Conservation (phyloP, 1,139 yeast genomes). For the Yamadazyma membranifaciens region DNA sequence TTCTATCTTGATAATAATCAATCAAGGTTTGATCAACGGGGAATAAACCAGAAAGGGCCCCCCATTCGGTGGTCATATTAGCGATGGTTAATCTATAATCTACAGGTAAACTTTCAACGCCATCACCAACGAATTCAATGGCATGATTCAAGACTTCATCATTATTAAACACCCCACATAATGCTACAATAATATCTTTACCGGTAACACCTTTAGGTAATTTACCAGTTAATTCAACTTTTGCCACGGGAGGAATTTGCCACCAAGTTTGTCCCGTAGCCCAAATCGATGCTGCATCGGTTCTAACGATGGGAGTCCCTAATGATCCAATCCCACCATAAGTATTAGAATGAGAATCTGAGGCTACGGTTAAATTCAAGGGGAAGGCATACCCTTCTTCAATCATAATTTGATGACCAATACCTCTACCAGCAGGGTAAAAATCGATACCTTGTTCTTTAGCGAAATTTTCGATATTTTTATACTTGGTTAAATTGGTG, state of each 20-base stretch:
- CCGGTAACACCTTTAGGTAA: conserved; percentile 90
- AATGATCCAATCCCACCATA: conserved; percentile 96
- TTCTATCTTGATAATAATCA: conserved; percentile 72
- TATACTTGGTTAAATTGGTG: conserved; percentile 82
- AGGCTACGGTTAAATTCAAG: conserved; percentile 87
- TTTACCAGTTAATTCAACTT: conserved; percentile 79
- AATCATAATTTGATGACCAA: conserved; percentile 98
- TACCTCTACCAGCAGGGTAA: conserved; percentile 98
- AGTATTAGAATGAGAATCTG: conserved; percentile 96
- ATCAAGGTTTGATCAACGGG: conserved; percentile 83
- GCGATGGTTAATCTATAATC: conserved; percentile 96
- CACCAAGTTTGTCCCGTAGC: conserved; percentile 99
- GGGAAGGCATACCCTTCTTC: conserved; percentile 99
- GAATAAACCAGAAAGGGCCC: conserved; percentile 94
- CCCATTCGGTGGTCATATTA: conserved; percentile 99
- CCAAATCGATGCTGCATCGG: conserved; percentile 99
- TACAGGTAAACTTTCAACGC: conserved; percentile 67
- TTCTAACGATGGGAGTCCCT: conserved; percentile 97
- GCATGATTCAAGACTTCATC: conserved; percentile 98
- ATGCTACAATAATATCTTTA: conserved; percentile 92
- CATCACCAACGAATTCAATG: conserved; percentile 92
- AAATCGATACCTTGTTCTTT: conserved; percentile 91
- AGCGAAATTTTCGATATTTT: conserved; percentile 86
- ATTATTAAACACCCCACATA: conserved; percentile 92
- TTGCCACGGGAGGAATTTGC: conserved; percentile 99